Base-by-base conservation (phyloP, 2,329 filamentous ascomycete species). In the Trichoderma sp. region DNA sequence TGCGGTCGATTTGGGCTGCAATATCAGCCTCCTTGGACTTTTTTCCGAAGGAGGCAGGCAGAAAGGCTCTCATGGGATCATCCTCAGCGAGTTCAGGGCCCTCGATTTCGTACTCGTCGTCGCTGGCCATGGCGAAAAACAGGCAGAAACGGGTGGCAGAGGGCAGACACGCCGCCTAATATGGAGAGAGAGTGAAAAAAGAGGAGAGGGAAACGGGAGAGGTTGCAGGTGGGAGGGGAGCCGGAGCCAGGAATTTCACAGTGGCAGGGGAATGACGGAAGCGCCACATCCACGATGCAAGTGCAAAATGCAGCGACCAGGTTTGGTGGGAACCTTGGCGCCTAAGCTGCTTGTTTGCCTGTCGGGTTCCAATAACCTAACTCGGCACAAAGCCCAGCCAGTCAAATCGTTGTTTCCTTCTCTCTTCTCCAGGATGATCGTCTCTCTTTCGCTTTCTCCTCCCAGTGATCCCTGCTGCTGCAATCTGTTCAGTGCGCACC, bases 11-110 rank as follows among this genome's bases (percentile, higher is more conserved):
- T 80, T 97, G 94, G 68, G 90, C 90, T 65, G 89, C 87, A 72
- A 95, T 85, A 79, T 97, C 89, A 74, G 91, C 83, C 71, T 90
- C 87, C 74, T 88, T 90, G 46, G 89, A 85, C 77, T 91, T 91
- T 79, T 95, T 97, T 64, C 95, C 95, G 77, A 98, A 97, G 0
- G 92, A 88, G 2, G 89, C 85, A 0, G 95, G 94, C 70, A 97
- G 82, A 76, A 94, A 96, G 61, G 88, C 86, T 76, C 90, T 87
- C 84, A 95, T 86, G 51, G 90, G 89, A 71, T 93, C 90, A 76
- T 93, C 87, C 24, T 81, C 82, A 39, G 85, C 84, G 70, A 90
- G 75, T 39, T 84, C 82, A 21, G 85, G 83, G 34, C 72, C 75
- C 73, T 89, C 86, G 52, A 90, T 81, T 71, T 86, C 83, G 74